Evolutionary conservation across 2,329 filamentous ascomycete genomes (phyloP).

Genomic region (Epichloe aotearoae): DNA sequence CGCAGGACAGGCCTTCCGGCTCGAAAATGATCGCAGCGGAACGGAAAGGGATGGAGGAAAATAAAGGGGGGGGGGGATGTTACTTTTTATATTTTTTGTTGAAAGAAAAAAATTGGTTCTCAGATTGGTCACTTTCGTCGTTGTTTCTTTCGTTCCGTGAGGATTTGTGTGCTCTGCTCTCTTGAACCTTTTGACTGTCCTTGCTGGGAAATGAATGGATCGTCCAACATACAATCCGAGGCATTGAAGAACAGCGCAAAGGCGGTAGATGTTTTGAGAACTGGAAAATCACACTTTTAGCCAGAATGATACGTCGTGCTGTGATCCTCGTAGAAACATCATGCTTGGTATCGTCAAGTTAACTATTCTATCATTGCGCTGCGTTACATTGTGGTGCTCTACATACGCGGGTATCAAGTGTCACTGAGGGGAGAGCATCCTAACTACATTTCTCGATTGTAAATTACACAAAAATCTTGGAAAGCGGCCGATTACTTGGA

Average conservation of each 20-base stretch:
- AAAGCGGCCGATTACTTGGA: too few species aligned
- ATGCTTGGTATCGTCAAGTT: background rate
- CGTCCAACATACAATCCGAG: too few species aligned
- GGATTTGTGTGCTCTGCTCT: too few species aligned
- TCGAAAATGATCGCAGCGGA: slow-evolving; percentile 12
- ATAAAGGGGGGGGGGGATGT: background rate
- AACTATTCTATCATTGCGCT: background rate
- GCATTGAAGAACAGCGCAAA: too few species aligned
- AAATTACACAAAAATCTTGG: background rate
- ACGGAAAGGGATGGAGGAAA: slow-evolving; percentile 7
- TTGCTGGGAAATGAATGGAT: too few species aligned
- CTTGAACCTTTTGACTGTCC: too few species aligned
- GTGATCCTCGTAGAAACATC: too few species aligned
- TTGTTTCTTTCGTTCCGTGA: too few species aligned
- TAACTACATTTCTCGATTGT: background rate
- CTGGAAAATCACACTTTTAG: too few species aligned
- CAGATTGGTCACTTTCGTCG: background rate
- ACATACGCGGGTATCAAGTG: background rate
- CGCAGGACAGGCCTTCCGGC: slow-evolving; percentile 7
- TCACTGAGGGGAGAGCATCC: background rate
- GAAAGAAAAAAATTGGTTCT: background rate
- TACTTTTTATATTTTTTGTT: background rate
- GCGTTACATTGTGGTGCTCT: background rate
- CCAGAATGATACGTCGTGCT: background rate
- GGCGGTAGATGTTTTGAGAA: too few species aligned